Evolutionary conservation across 2,329 filamentous ascomycete species (phyloP), one percentile per base, ranked within the genome.

Genomic region (Ceratocystis destructans): DNA sequence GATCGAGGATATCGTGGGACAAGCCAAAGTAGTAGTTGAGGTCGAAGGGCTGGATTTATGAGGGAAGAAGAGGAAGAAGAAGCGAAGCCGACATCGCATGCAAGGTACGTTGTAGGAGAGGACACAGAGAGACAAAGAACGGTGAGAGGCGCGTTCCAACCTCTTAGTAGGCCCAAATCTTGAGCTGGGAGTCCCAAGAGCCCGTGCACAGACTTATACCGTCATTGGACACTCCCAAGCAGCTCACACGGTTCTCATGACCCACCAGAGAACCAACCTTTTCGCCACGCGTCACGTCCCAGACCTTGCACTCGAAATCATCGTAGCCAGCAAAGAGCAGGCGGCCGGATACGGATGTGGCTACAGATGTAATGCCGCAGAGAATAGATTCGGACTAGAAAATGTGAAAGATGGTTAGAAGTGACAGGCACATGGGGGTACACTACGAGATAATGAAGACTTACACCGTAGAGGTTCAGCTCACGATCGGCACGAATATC

Each of bases 301-400:
- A 99, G 69, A 97, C 94, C 88, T 97, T 99, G 92, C 94, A 99
- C 79, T 99, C 94, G 73, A 96, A 99, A 75, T 99, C 94, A 73
- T 99, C 94, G 74, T 99, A 99, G 71, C 94, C 94, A 66, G 94
- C 94, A 76, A 99, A 99, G 50, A 99, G 80, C 73, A 99, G 80
- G 75, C 94, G 86, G 68, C 94, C 94, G 67, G 94, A 99, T 15
- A 99, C 93, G 17, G 94, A 99, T 72, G 96, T 97, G 68, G 93
- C 94, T 61, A 99, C 94, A 3, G 94, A 99, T 28, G 94, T 99
- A 73, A 99, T 97, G 73, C 94, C 94, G 75, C 94, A 99, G 64
- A 96, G 85, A 72, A 96, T 96, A 73, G 96, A 93, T 75, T 96
- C 92, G 72, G 93, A 96, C 92, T 97, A 73, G 6, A 70, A 50